Percentiles rank a stretch among this genome's conserved stretches.
Evolutionary conservation across 495 filamentous ascomycete species (phyloP).

Genomic region (Copromyces sp.): DNA sequence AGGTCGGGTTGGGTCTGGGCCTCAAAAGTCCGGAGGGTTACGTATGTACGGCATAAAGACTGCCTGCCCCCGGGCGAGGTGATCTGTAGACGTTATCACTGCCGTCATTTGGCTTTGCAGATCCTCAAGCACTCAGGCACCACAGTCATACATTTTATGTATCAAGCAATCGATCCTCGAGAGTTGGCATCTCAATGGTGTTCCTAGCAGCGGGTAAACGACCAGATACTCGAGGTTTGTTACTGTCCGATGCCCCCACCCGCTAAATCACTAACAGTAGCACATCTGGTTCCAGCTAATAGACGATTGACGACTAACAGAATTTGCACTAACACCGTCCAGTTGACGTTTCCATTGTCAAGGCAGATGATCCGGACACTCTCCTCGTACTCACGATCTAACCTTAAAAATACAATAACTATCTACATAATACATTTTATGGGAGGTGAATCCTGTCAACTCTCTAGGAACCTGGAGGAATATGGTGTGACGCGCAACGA

Average conservation of each 20-base stretch:
- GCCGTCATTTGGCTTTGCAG: background rate
- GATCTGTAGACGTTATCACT: background rate
- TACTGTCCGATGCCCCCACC: background rate
- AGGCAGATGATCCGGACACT: background rate
- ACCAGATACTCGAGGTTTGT: background rate
- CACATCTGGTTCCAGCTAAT: background rate
- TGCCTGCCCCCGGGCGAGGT: background rate
- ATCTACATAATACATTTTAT: background rate
- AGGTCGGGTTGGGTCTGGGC: background rate
- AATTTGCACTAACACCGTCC: background rate
- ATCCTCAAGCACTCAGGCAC: background rate
- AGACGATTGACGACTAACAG: background rate
- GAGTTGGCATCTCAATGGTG: background rate
- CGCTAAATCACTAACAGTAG: background rate
- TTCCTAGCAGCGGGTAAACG: background rate
- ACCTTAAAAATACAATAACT: background rate
- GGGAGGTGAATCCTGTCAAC: background rate
- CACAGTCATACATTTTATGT: background rate
- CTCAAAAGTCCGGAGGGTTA: background rate
- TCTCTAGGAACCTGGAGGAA: background rate
- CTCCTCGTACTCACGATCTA: background rate
- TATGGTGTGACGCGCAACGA: background rate
- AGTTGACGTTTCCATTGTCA: background rate
- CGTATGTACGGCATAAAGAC: background rate
- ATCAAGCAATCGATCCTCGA: background rate